Conservation (phyloP, 2,329 filamentous ascomycete genomes). For the Pestalotiopsis sp. region DNA sequence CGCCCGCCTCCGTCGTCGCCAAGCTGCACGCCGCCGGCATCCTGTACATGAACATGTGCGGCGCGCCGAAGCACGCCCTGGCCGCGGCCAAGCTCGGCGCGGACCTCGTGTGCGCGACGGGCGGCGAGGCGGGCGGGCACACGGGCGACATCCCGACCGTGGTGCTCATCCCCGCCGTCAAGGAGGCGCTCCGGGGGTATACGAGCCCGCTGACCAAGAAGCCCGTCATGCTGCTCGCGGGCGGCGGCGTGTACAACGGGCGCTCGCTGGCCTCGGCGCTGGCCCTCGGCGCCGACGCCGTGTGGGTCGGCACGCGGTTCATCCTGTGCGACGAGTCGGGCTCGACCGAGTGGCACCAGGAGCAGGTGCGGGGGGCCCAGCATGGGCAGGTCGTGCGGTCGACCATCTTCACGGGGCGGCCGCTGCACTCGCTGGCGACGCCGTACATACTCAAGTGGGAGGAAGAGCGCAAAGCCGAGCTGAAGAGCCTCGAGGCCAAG, state of each 20-base stretch:
- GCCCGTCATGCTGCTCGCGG: slow-evolving; percentile 86
- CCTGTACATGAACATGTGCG: slow-evolving; percentile 99
- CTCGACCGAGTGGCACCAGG: slow-evolving; percentile 12
- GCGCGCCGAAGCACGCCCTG: slow-evolving; percentile 71
- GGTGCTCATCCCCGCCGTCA: slow-evolving; percentile 86
- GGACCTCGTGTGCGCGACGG: slow-evolving; percentile 96
- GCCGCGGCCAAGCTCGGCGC: slow-evolving; percentile 52
- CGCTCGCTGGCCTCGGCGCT: slow-evolving; percentile 85
- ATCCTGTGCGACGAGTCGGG: slow-evolving; percentile 42
- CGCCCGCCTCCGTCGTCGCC: slow-evolving; percentile 29
- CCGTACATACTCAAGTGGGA: slow-evolving; percentile 93
- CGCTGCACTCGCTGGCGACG: slow-evolving; percentile 87
- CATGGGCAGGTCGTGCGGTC: slow-evolving; percentile 53
- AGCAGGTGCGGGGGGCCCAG: slow-evolving; percentile 11
- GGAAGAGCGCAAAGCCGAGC: slow-evolving; percentile 80
- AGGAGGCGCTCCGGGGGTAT: slow-evolving; percentile 72
- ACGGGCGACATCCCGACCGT: slow-evolving; percentile 76
- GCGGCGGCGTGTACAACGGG: slow-evolving; percentile 89
- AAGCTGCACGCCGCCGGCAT: slow-evolving; percentile 64
- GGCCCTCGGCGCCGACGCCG: slow-evolving; percentile 84
- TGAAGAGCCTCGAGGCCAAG: slow-evolving; percentile 85
- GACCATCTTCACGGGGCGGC: slow-evolving; percentile 94
- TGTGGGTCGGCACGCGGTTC: slow-evolving; percentile 96
- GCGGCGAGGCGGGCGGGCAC: slow-evolving; percentile 92
- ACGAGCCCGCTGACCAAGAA: slow-evolving; percentile 81